phyloP scores from a whole-genome alignment of 306 rosid species.

The Quercus glauca region DNA sequence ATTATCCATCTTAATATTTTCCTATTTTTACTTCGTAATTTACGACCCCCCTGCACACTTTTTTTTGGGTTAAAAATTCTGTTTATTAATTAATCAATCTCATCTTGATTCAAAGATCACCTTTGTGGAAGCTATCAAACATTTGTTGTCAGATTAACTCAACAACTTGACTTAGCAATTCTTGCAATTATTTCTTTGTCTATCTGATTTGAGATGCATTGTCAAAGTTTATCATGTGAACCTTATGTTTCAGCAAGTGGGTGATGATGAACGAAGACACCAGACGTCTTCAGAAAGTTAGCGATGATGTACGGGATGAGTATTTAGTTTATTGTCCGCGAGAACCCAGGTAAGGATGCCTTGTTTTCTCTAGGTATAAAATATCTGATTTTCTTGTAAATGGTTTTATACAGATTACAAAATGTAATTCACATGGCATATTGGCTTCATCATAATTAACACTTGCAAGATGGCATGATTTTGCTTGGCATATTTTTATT shows the following conservation, averaged over 20 bases:
- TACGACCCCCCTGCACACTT: no score
- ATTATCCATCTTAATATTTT: background rate
- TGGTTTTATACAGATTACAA: background rate
- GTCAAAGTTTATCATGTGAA: slow-evolving; percentile 21
- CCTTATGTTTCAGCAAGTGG: slow-evolving; percentile 80
- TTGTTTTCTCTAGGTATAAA: background rate
- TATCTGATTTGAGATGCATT: slow-evolving; percentile 10
- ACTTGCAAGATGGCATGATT: background rate
- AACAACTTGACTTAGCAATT: background rate
- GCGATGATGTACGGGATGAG: slow-evolving; percentile 82
- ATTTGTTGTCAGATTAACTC: background rate
- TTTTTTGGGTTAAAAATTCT: background rate
- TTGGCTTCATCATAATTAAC: background rate
- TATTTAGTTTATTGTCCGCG: slow-evolving; percentile 64
- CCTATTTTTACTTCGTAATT: background rate
- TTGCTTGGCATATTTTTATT: background rate
- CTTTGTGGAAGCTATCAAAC: background rate
- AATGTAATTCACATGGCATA: background rate
- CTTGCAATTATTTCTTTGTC: background rate
- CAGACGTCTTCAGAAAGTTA: slow-evolving; percentile 80
- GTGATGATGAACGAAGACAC: slow-evolving; percentile 94
- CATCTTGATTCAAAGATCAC: background rate
- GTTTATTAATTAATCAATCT: background rate
- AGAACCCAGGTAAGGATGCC: slow-evolving; percentile 58
- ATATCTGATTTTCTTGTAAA: slow-evolving; percentile 2